phyloP scores from a whole-genome alignment of 2,329 filamentous ascomycete species.

The Triangularia verruculosa region DNA sequence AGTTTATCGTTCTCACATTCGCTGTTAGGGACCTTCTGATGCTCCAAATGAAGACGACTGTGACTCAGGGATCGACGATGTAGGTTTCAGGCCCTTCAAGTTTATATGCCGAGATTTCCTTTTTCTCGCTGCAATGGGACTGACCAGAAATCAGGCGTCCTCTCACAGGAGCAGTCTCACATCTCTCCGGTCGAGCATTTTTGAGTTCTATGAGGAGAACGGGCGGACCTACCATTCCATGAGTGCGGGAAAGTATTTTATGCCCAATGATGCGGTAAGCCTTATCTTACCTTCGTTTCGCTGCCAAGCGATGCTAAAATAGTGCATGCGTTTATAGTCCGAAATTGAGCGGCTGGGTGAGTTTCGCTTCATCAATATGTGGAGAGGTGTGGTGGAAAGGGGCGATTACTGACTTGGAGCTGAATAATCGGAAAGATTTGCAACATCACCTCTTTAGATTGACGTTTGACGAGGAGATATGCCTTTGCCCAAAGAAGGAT shows the following conservation, averaged over 20 bases:
- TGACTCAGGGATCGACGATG: not conserved
- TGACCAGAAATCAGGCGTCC: too few relatives aligned
- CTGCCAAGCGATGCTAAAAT: not conserved
- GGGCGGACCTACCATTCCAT: not conserved
- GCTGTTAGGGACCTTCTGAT: not conserved
- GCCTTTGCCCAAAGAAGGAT: constrained; percentile 19
- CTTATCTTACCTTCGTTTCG: not conserved
- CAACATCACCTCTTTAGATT: constrained; percentile 23
- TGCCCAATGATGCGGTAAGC: not conserved
- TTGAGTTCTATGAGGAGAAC: not conserved
- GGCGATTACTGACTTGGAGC: not conserved
- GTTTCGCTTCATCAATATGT: too few relatives aligned
- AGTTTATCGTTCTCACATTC: not conserved
- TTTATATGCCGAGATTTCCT: not conserved
- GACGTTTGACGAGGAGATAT: constrained; percentile 19
- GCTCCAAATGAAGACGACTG: not conserved
- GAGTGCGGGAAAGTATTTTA: not conserved
- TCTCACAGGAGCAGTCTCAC: not conserved
- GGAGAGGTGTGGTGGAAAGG: too few relatives aligned
- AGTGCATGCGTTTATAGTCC: not conserved
- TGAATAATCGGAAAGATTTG: constrained; percentile 14
- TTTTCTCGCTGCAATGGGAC: not conserved
- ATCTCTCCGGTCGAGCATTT: not conserved
- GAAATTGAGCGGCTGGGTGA: not conserved
- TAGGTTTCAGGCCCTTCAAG: not conserved